A percentile compares a stretch with the other conserved stretches of the same genome.
Conservation (phyloP, 148 eudicot species). For the Spergularia marina region DNA sequence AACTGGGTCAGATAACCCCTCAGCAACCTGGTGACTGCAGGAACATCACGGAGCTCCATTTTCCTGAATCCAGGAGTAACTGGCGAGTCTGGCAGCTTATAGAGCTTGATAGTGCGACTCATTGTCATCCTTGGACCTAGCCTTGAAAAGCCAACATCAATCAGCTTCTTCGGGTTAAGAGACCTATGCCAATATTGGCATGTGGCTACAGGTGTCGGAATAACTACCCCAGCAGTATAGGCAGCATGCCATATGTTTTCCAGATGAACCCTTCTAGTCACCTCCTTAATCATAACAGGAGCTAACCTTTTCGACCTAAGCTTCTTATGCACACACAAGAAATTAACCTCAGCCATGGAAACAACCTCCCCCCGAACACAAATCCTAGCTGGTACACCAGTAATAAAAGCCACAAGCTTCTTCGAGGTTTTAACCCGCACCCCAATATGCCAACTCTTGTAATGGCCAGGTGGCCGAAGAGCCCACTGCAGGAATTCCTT, state of each 20-base stretch:
- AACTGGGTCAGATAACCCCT: conserved; percentile 67
- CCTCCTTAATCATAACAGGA: conserved; percentile 93
- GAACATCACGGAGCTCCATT: conserved; percentile 87
- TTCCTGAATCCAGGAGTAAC: conserved; percentile 79
- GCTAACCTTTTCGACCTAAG: conserved; percentile 82
- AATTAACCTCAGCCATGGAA: conserved; percentile 80
- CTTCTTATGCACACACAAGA: conserved; percentile 87
- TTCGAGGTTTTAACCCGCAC: conserved; percentile 70
- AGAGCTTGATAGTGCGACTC: conserved; percentile 89
- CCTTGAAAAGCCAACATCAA: conserved; percentile 91
- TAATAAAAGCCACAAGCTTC: conserved; percentile 83
- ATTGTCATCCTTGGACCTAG: conserved; percentile 95
- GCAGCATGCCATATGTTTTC: conserved; percentile 97
- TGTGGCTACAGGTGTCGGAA: conserved; percentile 76
- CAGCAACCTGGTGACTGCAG: conserved; percentile 83
- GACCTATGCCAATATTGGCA: conserved; percentile 95
- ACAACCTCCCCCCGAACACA: conserved; percentile 58
- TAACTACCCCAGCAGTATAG: conserved; percentile 88
- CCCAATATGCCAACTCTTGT: conserved; percentile 87
- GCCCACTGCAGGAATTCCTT: conserved; percentile 89
- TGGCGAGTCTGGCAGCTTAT: conserved; percentile 73
- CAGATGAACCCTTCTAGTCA: conserved; percentile 80
- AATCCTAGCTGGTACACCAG: conserved; percentile 82
- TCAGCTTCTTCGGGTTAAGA: conserved; percentile 82
- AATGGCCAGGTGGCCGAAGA: conserved; percentile 78